Percentiles rank a stretch among this genome's conserved stretches.
Conservation (phyloP, 2,329 filamentous ascomycete genomes). For the Alternaria panax region DNA sequence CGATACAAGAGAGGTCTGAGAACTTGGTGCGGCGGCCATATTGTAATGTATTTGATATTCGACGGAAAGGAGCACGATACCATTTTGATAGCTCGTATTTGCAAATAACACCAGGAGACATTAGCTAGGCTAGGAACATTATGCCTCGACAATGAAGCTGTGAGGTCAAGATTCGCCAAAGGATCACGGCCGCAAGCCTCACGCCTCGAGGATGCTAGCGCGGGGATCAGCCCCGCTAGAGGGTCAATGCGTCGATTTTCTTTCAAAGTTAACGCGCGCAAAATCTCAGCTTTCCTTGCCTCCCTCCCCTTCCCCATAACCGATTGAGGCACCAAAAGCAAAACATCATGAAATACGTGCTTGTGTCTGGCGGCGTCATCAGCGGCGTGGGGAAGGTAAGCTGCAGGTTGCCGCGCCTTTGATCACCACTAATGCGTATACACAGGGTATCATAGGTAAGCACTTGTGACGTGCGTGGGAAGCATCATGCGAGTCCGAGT, state of each 20-base stretch:
- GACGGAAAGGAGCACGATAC: constrained; percentile 46
- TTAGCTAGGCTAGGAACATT: not conserved
- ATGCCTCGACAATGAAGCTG: constrained; percentile 6
- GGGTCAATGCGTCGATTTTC: constrained; percentile 36
- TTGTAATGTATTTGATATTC: constrained; percentile 41
- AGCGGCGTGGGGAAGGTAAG: constrained; percentile 58
- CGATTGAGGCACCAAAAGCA: constrained; percentile 51
- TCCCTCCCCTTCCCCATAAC: constrained; percentile 53
- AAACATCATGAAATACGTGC: constrained; percentile 78
- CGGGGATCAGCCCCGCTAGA: constrained; percentile 21
- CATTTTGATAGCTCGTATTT: constrained; percentile 43
- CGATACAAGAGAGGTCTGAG: constrained; percentile 6
- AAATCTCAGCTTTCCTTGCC: constrained; percentile 39
- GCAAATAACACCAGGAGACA: constrained; percentile 20
- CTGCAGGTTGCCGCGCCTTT: constrained; percentile 25
- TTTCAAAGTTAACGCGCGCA: constrained; percentile 32
- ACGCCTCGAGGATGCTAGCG: constrained; percentile 14
- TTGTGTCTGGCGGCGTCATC: constrained; percentile 73
- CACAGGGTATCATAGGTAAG: constrained; percentile 71
- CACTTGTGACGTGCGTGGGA: constrained; percentile 5
- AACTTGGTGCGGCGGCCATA: constrained; percentile 19
- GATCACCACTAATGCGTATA: constrained; percentile 32
- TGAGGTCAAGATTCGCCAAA: constrained; percentile 30
- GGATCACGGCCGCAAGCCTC: constrained; percentile 24
- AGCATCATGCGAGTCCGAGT: not conserved